phyloP scores from a whole-genome alignment of 768 basidiomycete genomes.

The Phaeotremella fagi region DNA sequence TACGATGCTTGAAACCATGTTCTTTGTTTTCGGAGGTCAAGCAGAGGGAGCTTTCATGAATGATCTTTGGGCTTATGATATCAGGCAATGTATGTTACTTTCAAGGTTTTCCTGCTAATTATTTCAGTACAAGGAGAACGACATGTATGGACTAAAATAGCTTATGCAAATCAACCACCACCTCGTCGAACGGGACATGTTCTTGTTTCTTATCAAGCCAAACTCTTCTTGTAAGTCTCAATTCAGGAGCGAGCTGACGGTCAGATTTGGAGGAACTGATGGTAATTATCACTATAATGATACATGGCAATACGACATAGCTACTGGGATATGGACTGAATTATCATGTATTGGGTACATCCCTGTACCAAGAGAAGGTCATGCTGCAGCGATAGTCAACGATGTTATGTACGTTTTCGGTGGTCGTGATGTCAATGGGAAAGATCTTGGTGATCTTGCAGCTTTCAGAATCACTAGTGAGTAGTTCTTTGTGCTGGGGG shows the following conservation, averaged over 20 bases:
- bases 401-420: constrained; percentile 98
- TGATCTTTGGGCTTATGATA: constrained; percentile 92
- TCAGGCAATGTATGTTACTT: constrained; percentile 72
- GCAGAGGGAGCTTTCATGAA: constrained; percentile 90
- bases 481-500: constrained; percentile 46
- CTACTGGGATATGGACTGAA: constrained; percentile 78
- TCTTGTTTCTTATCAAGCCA: constrained; percentile 74
- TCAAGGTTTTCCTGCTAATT: background rate
- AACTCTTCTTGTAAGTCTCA: constrained; percentile 68
- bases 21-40: constrained; percentile 95
- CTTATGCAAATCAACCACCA: constrained; percentile 56
- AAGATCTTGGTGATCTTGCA: constrained; percentile 87
- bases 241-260: background rate
- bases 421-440: constrained; percentile 92
- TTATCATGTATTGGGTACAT: constrained; percentile 94
- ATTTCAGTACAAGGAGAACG: constrained; percentile 61
- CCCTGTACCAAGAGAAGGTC: constrained; percentile 90
- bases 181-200: constrained; percentile 89
- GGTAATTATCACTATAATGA: constrained; percentile 99
- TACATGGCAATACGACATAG: constrained; percentile 88
- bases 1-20: constrained; percentile 82
- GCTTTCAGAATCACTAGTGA: constrained; percentile 96
- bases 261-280: constrained; percentile 93
- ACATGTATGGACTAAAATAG: constrained; percentile 74
- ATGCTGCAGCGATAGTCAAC: constrained; percentile 91